Evolutionary conservation across 1,139 yeast genomes (phyloP).

Genomic region (Kluyveromyces sp.): DNA sequence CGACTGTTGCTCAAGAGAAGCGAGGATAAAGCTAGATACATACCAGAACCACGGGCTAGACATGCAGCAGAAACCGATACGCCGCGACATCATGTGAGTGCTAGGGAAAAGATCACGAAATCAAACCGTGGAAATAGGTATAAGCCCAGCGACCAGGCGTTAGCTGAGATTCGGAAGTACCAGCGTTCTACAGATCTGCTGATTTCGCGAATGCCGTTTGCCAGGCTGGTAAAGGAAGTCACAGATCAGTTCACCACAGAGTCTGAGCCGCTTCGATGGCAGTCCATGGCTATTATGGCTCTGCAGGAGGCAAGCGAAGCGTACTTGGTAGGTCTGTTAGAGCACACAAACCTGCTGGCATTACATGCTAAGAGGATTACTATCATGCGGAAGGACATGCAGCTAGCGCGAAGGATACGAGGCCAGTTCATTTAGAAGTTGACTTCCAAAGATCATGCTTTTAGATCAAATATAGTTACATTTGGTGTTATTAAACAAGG

Average conservation of each 20-base stretch:
- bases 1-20: conserved; percentile 20
- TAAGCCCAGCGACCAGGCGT: conserved; percentile 68
- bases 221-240: conserved; percentile 72
- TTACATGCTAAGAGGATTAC: conserved; percentile 92
- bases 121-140: conserved; percentile 37
- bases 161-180: conserved; percentile 70
- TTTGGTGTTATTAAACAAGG: not conserved
- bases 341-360: conserved; percentile 87
- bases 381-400: conserved; percentile 89
- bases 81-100: conserved; percentile 5
- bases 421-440: conserved; percentile 39
- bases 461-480: not conserved
- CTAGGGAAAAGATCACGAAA: conserved; percentile 8
- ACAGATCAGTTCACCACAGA: conserved; percentile 52
- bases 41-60: conserved; percentile 4
- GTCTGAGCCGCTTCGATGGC: conserved; percentile 74
- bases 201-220: conserved; percentile 83
- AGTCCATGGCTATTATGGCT: conserved; percentile 79
- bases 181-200: conserved; percentile 75
- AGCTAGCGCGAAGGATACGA: conserved; percentile 80
- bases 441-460: not conserved
- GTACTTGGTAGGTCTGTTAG: conserved; percentile 73
- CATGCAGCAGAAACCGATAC: not conserved
- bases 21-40: conserved; percentile 19
- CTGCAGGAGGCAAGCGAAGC: conserved; percentile 93